Evolutionary conservation across 371 early-diverging fungal genomes (phyloP).

Genomic region (Zancudomyces culisetae): DNA sequence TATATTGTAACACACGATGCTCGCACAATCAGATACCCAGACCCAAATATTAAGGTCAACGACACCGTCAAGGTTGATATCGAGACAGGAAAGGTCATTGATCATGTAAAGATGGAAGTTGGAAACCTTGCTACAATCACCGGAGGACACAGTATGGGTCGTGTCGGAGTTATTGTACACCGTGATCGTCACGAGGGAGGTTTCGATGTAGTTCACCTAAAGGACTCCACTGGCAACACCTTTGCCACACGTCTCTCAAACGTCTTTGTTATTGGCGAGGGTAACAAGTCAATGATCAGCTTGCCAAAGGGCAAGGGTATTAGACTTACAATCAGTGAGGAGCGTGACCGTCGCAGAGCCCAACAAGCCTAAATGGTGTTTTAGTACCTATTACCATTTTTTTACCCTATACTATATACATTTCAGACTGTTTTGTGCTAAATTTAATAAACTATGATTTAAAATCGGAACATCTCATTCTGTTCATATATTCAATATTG

Average conservation of each 20-base stretch:
- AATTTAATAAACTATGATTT: too few species aligned
- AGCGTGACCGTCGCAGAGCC: constrained; percentile 72
- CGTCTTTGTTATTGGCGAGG: constrained; percentile 86
- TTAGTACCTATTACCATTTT: too few species aligned
- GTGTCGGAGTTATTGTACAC: constrained; percentile 95
- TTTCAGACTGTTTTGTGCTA: too few species aligned
- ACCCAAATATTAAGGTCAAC: constrained; percentile 96
- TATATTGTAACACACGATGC: constrained; percentile 98
- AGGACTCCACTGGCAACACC: constrained; percentile 69
- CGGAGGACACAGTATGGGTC: constrained; percentile 98
- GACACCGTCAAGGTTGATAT: constrained; percentile 97
- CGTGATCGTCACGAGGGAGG: constrained; percentile 96
- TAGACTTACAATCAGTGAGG: constrained; percentile 93
- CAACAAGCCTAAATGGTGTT: not conserved
- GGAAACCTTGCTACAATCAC: constrained; percentile 95
- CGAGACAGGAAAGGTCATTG: constrained; percentile 81
- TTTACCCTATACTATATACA: too few species aligned
- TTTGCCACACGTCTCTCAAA: constrained; percentile 85
- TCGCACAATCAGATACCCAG: constrained; percentile 98
- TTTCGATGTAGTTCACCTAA: constrained; percentile 88
- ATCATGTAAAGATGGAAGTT: constrained; percentile 86
- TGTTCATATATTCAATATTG: too few species aligned
- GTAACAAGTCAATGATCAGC: constrained; percentile 60
- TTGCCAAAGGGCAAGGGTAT: constrained; percentile 96
- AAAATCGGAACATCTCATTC: too few species aligned